These are phyloP conservation scores for Rhipidocladum racemiflorum DNA, from an alignment of 176 grass and related monocot genomes.

Conservation along the genomic window DNA sequence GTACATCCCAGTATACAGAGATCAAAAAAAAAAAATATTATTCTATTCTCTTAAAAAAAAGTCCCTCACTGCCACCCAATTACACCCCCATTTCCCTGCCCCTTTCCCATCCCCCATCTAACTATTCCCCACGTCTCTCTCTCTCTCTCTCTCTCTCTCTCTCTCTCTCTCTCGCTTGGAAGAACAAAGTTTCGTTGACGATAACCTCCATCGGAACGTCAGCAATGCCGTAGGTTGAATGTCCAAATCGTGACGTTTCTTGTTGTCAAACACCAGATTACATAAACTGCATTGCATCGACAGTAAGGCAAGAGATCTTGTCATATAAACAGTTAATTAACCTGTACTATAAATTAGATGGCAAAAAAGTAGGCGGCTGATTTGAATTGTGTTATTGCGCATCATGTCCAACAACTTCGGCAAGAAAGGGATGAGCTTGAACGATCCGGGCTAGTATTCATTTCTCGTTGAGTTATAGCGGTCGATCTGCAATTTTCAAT, in stretches of 20 bases:
- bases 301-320: slow-evolving; percentile 30
- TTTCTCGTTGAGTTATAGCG: neutral
- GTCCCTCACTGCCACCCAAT: slow-evolving; percentile 39
- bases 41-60: no score
- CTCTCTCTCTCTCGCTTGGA: neutral
- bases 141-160: slow-evolving; percentile 15
- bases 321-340: neutral
- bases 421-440: slow-evolving; percentile 58
- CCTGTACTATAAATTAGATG: neutral
- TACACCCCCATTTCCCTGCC: neutral
- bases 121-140: slow-evolving; percentile 4
- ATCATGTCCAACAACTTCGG: slow-evolving; percentile 57
- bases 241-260: slow-evolving; percentile 3
- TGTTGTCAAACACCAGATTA: slow-evolving; percentile 36
- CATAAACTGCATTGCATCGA: slow-evolving; percentile 17
- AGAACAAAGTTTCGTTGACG: slow-evolving; percentile 16
- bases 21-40: no score
- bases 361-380: neutral
- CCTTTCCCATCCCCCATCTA: neutral
- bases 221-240: neutral
- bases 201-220: neutral
- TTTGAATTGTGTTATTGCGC: neutral
- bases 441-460: slow-evolving; percentile 17
- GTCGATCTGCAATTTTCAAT: neutral
- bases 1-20: no score